Percentiles rank a stretch among this genome's conserved stretches.
Conservation (phyloP, 805 yeast genomes). For the Yarrowia sp. region DNA sequence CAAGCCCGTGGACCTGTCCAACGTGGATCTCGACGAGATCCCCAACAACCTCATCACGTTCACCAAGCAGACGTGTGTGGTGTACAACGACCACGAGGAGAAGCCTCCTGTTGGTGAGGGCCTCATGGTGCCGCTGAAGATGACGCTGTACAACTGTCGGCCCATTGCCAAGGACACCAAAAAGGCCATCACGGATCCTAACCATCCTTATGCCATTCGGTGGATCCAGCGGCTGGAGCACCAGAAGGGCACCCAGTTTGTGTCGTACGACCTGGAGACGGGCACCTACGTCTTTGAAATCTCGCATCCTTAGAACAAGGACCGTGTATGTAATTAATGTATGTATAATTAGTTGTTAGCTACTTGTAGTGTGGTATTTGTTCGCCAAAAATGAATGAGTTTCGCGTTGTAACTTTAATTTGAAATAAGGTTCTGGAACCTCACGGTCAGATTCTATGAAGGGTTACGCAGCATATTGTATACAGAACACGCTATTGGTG, state of each 20-base stretch:
- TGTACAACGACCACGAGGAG: conserved; percentile 66
- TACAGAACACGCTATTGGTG: too few species aligned
- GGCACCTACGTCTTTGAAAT: conserved; percentile 45
- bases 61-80: conserved; percentile 55
- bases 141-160: conserved; percentile 75
- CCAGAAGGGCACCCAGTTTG: conserved; percentile 60
- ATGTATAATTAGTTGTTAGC: background rate
- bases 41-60: conserved; percentile 66
- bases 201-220: conserved; percentile 64
- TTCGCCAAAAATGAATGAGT: too few species aligned
- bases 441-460: too few species aligned
- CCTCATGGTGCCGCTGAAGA: conserved; percentile 69
- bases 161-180: conserved; percentile 73
- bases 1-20: conserved; percentile 79
- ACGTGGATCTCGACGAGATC: conserved; percentile 51
- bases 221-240: conserved; percentile 68
- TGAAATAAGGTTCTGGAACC: too few species aligned
- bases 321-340: background rate
- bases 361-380: background rate
- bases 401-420: too few species aligned
- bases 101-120: conserved; percentile 79
- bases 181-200: conserved; percentile 71
- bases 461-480: too few species aligned
- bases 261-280: conserved; percentile 70
- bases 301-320: background rate